phyloP scores from a whole-genome alignment of 176 grass and related monocot species.

The Juncus inflexus region DNA sequence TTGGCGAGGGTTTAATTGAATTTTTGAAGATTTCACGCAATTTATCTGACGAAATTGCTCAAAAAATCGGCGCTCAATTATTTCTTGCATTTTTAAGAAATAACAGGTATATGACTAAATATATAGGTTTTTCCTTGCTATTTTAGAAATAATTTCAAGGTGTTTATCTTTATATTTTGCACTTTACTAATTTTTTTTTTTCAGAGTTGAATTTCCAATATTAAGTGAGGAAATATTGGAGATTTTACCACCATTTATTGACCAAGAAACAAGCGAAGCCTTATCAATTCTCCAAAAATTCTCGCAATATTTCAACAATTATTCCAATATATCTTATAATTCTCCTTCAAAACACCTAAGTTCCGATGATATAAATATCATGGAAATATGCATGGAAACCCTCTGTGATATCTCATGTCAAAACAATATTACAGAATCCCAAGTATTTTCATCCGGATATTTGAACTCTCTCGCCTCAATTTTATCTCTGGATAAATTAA shows the following conservation, averaged over 20 bases:
- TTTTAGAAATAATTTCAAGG: constrained; percentile 10
- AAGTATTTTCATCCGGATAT: constrained; percentile 36
- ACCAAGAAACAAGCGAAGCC: constrained; percentile 32
- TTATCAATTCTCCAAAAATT: constrained; percentile 40
- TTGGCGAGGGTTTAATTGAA: constrained; percentile 33
- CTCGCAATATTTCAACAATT: constrained; percentile 17
- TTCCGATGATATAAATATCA: constrained; percentile 29
- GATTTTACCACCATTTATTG: constrained; percentile 36
- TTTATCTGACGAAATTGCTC: constrained; percentile 9
- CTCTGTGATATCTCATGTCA: constrained; percentile 33
- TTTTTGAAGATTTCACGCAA: constrained; percentile 32
- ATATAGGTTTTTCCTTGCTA: constrained; percentile 2
- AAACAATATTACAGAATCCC: constrained; percentile 27
- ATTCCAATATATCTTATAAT: constrained; percentile 6
- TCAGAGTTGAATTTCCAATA: constrained; percentile 37
- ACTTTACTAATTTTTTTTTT: background rate
- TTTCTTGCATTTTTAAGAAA: constrained; percentile 35
- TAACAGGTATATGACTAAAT: constrained; percentile 29
- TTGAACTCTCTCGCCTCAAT: constrained; percentile 26
- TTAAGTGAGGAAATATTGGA: constrained; percentile 30
- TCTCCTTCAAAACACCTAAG: constrained; percentile 27
- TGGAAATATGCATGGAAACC: constrained; percentile 34
- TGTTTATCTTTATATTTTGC: background rate
- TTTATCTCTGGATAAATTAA: constrained; percentile 28
- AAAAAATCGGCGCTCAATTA: constrained; percentile 32